phyloP scores from a whole-genome alignment of 1,284 basidiomycete genomes.

The Phaffia rhodozyma region DNA sequence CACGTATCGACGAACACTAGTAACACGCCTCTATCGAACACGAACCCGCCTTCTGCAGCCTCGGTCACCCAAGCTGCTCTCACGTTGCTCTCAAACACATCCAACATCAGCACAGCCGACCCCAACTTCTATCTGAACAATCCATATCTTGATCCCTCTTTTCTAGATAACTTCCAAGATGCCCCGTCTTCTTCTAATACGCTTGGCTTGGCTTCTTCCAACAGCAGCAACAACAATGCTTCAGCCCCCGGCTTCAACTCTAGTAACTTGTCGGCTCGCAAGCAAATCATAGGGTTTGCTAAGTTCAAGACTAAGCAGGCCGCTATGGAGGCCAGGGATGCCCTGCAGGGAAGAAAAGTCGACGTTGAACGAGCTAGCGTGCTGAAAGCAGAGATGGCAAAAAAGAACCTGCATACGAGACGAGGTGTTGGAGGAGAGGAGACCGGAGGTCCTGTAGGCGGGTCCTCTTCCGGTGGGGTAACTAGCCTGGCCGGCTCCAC shows the following conservation, averaged over 20 bases:
- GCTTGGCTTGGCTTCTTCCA: not conserved
- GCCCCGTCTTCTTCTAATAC: constrained; percentile 3
- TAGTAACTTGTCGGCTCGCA: constrained; percentile 28
- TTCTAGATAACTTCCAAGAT: not conserved
- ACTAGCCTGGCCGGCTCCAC: not conserved
- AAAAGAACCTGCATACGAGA: constrained; percentile 97
- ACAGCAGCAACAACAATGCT: constrained; percentile 15
- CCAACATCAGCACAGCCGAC: constrained; percentile 1
- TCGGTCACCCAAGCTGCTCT: constrained; percentile 25
- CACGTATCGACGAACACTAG: constrained; percentile 39
- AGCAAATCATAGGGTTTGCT: constrained; percentile 97
- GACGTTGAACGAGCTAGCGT: constrained; percentile 91
- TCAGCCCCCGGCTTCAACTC: constrained; percentile 23
- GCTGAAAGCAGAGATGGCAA: constrained; percentile 97
- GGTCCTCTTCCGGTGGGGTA: constrained; percentile 21
- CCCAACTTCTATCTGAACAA: constrained; percentile 6
- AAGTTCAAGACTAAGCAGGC: constrained; percentile 83
- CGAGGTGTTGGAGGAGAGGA: constrained; percentile 56
- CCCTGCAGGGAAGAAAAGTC: constrained; percentile 78
- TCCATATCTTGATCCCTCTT: not conserved
- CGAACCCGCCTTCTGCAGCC: constrained; percentile 17
- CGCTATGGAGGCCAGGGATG: constrained; percentile 76
- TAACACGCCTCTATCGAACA: not conserved
- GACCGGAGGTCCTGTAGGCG: constrained; percentile 24
- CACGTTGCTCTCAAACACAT: constrained; percentile 21